Evolutionary conservation across 2,329 filamentous ascomycete genomes (phyloP).

Genomic region (Rugonectria rugulosa): DNA sequence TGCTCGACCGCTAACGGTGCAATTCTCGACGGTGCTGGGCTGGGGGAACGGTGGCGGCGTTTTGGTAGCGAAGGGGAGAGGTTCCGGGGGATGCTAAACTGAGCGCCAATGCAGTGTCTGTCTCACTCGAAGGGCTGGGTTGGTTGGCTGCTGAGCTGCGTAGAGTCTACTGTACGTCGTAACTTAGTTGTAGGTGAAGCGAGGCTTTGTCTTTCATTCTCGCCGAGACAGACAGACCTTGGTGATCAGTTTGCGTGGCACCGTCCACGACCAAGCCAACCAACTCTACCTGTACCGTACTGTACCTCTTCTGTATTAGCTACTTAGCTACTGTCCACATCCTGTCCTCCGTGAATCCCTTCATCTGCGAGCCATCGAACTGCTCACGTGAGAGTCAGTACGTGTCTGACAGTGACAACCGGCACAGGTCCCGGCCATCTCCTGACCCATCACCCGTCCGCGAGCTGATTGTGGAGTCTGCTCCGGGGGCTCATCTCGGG

Average conservation of each 20-base stretch:
- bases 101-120: neutral
- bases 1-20: constrained; percentile 29
- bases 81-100: neutral
- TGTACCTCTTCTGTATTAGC: no score
- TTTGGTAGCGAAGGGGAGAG: constrained; percentile 10
- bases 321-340: no score
- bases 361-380: neutral
- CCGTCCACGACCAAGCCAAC: no score
- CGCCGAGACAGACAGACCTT: no score
- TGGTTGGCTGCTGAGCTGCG: no score
- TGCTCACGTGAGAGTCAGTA: constrained; percentile 13
- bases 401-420: constrained; percentile 10
- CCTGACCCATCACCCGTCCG: constrained; percentile 31
- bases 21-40: no score
- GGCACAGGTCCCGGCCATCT: constrained; percentile 27
- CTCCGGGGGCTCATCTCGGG: constrained; percentile 25
- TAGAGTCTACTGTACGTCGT: no score
- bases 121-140: no score
- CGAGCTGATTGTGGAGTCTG: constrained; percentile 6
- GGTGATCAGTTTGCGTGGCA: no score
- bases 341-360: neutral
- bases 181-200: no score
- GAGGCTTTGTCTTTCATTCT: no score
- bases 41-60: constrained; percentile 25
- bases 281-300: no score